Evolutionary conservation across 2,329 filamentous ascomycete genomes (phyloP).

Genomic region (Elsinoe australis): DNA sequence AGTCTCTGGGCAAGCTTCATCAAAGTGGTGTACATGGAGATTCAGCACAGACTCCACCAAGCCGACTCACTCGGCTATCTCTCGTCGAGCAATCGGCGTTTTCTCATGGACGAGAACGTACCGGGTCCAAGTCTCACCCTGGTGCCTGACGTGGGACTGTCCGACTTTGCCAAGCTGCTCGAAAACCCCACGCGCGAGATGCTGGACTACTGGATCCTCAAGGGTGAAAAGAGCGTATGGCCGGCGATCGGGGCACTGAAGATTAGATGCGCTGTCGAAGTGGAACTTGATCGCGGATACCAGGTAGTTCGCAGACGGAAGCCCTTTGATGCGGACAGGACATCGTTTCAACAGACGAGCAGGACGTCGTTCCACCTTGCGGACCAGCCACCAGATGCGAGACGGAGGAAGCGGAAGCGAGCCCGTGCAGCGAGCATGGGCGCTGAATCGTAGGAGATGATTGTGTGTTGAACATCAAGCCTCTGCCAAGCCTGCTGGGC

Average conservation of each 20-base stretch:
- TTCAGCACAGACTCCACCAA: slow-evolving; percentile 73
- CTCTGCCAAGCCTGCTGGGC: background rate
- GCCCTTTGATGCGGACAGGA: slow-evolving; percentile 34
- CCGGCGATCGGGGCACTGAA: slow-evolving; percentile 75
- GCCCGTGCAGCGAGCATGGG: slow-evolving; percentile 16
- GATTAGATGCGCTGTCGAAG: slow-evolving; percentile 76
- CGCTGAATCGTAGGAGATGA: background rate
- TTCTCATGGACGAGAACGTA: slow-evolving; percentile 67
- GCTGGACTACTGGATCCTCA: slow-evolving; percentile 75
- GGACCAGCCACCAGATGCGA: slow-evolving; percentile 2
- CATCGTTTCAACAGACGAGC: too few relatives aligned
- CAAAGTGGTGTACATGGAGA: slow-evolving; percentile 59
- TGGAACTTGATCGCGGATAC: slow-evolving; percentile 79
- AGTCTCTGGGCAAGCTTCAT: slow-evolving; percentile 39
- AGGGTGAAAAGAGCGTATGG: slow-evolving; percentile 85
- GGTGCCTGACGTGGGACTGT: slow-evolving; percentile 66
- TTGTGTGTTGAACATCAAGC: background rate
- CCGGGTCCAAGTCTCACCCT: slow-evolving; percentile 59
- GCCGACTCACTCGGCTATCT: slow-evolving; percentile 70
- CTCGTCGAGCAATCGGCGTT: slow-evolving; percentile 60
- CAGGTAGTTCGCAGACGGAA: slow-evolving; percentile 60
- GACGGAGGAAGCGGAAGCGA: slow-evolving; percentile 15
- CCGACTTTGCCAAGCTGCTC: slow-evolving; percentile 71
- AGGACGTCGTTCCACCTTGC: background rate
- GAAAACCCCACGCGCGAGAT: slow-evolving; percentile 70